Evolutionary conservation across 2,329 filamentous ascomycete genomes (phyloP), one percentile per base, ranked within the genome.

Genomic region (Aspergillus latus): DNA sequence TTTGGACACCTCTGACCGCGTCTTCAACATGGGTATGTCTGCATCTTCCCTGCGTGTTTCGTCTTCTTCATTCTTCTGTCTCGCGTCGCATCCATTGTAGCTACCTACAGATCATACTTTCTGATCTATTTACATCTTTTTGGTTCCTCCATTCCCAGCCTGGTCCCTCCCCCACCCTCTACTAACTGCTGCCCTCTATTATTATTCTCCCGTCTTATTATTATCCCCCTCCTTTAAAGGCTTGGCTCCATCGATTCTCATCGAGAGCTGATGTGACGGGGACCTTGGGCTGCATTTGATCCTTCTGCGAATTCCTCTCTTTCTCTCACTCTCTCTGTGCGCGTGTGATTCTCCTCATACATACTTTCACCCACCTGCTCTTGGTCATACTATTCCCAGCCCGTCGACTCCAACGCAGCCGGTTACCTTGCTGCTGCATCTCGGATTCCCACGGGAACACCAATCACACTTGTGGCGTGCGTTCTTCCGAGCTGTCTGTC

Each of bases 21-120:
- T 51, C 39, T 36, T 48, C 37, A 59, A 56, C 51, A 64, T 64
- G 62, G 62, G 62, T 64, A 60, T 34, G 44, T 47, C 21, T 42
- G 16, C 16, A 7, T 42, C 39, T 42, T 21, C 21, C 21, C 21
- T 21, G 21, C 3, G 21, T 21, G 21, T 21, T 21, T 21, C 21
- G 21, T 21, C 21, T 21, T 21, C 21, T 21, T 37, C 34, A 9
- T 13, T 37, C 10, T 5, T 37, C 8, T 37, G 34, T 1, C 34
- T 37, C 4, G 9, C 13, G 7, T 13, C 11, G 34, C 34, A 37
- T 37, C 34, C 34, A 37, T 37, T 37, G 34, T 37, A 10, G 5
- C 21, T 21, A 21, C 21, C 34, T 37, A 9, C 34, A 29, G 36
- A 49, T 43, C 40, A 58, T 49, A 42, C 49, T 49, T 58, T 46